Evolutionary conservation across 2,329 filamentous ascomycete species (phyloP).

Genomic region (Aspergillus japonicus): DNA sequence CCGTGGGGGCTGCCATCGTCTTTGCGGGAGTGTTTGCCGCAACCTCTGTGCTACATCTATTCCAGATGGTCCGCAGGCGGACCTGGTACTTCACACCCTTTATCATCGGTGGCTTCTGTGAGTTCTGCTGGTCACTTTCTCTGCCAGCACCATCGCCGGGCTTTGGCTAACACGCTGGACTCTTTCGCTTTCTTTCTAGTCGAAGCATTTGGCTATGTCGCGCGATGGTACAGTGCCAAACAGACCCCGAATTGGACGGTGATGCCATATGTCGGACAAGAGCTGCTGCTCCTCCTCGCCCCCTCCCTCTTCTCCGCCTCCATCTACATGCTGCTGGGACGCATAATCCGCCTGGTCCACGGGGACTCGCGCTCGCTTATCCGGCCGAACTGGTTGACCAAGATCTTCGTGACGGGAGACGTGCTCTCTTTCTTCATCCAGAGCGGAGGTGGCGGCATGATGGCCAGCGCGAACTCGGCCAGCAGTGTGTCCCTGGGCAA

Average conservation of each 20-base stretch:
- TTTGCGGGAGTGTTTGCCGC: too few relatives aligned
- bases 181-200: not conserved
- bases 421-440: conserved; percentile 3
- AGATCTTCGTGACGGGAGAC: conserved; percentile 1
- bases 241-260: not conserved
- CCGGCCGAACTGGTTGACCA: not conserved
- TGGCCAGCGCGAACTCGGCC: not conserved
- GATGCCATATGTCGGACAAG: not conserved
- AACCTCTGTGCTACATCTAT: too few relatives aligned
- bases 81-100: too few relatives aligned
- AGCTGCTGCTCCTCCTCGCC: conserved; percentile 1
- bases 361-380: not conserved
- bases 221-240: not conserved
- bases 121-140: too few relatives aligned
- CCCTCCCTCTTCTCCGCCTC: conserved; percentile 1
- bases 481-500: too few relatives aligned
- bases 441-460: conserved; percentile 1
- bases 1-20: too few relatives aligned
- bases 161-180: too few relatives aligned
- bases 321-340: conserved; percentile 2
- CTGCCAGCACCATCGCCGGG: too few relatives aligned
- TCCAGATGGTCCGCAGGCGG: too few relatives aligned
- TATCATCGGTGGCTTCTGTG: too few relatives aligned
- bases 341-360: not conserved
- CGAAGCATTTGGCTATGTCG: not conserved